Base-by-base conservation (phyloP, 192 early-diverging fungal genomes). In the Coemansia asiatica region DNA sequence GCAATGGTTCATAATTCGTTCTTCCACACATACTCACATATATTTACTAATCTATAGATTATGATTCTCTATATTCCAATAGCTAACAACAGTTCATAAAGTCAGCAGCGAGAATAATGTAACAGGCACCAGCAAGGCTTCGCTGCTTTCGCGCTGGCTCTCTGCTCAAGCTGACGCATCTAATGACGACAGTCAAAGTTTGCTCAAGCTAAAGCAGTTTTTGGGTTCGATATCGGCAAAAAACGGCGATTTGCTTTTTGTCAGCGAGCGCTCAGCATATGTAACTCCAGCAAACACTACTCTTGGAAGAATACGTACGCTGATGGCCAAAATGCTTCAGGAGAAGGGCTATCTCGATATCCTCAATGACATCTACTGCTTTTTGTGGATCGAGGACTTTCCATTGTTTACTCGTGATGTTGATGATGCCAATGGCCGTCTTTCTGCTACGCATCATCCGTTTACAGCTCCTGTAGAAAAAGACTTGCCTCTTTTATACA, bases 301-400 rank as follows among this genome's bases (percentile, higher is more conserved):
- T 0, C 70, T 90, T 9, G 89, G 89, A 4, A 79, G 87, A 33
- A 58, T 86, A 22, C 81, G 89, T n/a, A 69, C 85, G 48, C 64
- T 82, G 26, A 60, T 82, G 6, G 86, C 86, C 3, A 82, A 70
- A 27, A 8, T 76, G 13, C 62, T 93, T 19, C 77, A 87, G 6
- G 64, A 69, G 1, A 71, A 75, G 84, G 86, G 85, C 4, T 16
- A 67, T 46, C 56, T 90, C 23, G 48, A 66, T 9, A 83, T 90
- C 33, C 73, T 82, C 10, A 62, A 67, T 3, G 58, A 76, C 22
- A 61, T 68, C 21, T 85, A 83, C 71, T 84, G 89, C 46, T 95
- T 96, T 64, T 57, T 93, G 47, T 96, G 95, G 95, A 72, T 96
- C 9, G 90, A 94, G 58, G 87, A 89, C 22, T 96, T 96, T 63